Base-by-base conservation (phyloP, 2,329 filamentous ascomycete genomes). In the Trichophyton equinum region DNA sequence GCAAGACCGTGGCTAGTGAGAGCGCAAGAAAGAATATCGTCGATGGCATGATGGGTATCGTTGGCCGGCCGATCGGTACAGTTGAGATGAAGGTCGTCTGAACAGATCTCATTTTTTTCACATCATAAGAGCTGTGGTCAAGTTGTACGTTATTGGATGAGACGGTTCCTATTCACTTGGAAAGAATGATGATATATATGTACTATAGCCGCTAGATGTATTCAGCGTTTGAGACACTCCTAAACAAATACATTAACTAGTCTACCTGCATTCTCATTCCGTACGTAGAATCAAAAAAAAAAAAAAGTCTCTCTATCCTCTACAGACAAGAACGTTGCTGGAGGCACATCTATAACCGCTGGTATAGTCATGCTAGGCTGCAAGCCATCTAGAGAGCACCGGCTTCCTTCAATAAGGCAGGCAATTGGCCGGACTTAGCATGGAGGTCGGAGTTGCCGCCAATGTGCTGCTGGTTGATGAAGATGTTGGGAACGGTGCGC, bases 361-460 rank as follows among this genome's bases (percentile, higher is more conserved):
- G 15, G 4, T n/a, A 44, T 44, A 44, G 40, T n/a, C 40, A 44
- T 27, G 18, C 4, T 5, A 30, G 27, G 27, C 2, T 7, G 46
- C 20, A 33, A 30, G 22, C 22, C 13, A 18, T 73, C 88, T 64
- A 86, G 63, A 55, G 5, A 66, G 86, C 86, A 69, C 81, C 81
- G 65, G 84, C 86, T 56, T 78, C 78, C 76, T 82, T 81, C 72
- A 89, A 77, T 67, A 94, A 74, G 36, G 70, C 69, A 67, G 84
- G 81, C 60, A 97, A 76, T 66, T 95, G 73, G 11, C 64, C 65
- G 75, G 82, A 83, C 75, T 81, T 83, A 59, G 77, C 80, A 77
- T 91, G 86, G 65, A 95, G 75, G 68, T 94, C 92, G 25, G 90
- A 95, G 83, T 97, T 97, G 67, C 94, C 94, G 65, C 94, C 94